Base-by-base conservation (phyloP, 2,329 filamentous ascomycete genomes). In the Aureobasidium sp. region DNA sequence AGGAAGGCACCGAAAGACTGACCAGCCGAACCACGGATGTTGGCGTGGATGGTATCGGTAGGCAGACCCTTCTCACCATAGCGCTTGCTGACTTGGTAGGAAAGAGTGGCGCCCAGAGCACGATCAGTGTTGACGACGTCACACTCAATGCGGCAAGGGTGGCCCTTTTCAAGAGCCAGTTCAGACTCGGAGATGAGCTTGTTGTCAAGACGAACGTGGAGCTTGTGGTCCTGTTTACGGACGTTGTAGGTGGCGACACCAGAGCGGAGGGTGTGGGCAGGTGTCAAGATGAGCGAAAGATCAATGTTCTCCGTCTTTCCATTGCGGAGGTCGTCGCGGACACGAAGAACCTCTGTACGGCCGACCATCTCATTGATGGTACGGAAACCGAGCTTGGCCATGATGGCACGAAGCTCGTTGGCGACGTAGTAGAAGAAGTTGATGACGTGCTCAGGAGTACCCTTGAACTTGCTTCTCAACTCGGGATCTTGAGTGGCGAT, bases 341-440 rank as follows among this genome's bases (percentile, higher is more conserved):
- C 88, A 77, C 86, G 89, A 56, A 97, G 82, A 42, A 88, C 83
- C 75, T 97, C 93, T 27, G 90, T 93, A 67, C 88, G 91, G 22
- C 93, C 93, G 70, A 97, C 90, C 93, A 97, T 97, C 76, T 97
- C 93, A 73, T 97, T 97, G 74, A 97, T 88, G 64, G 90, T 96
- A 67, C 93, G 87, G 84, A 96, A 91, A 68, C 93, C 93, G 70
- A 97, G 86, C 77, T 89, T 91, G 56, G 93, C 92, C 93, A 97
- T 97, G 77, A 97, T 96, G 39, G 92, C 91, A 72, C 93, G 88
- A 63, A 97, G 85, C 79, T 97, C 93, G 72, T 97, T 97, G 68
- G 93, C 89, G 58, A 97, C 83, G 71, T 97, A 97, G 80, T 97
- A 97, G 79, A 96, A 96, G 82, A 97, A 97, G 82, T 97, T 97